These are phyloP conservation scores for Neonectria faginata DNA, from an alignment of 2,329 filamentous ascomycete species.

Conservation along the genomic window DNA sequence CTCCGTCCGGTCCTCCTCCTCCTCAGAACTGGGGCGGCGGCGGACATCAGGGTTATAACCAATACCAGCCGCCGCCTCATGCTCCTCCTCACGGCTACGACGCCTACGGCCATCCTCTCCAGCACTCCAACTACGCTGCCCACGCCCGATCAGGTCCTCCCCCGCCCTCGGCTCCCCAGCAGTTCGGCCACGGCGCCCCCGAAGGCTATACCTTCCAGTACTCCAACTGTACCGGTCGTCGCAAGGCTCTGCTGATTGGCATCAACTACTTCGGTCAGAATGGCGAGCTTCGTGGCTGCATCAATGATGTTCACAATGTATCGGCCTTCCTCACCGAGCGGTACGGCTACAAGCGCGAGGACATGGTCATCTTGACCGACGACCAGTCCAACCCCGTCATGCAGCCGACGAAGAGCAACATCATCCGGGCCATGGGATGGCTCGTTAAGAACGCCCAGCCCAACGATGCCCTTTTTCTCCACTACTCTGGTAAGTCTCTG, in stretches of 20 bases:
- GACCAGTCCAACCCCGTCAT: conserved; percentile 77
- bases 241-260: conserved; percentile 81
- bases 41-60: conserved; percentile 38
- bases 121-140: conserved; percentile 43
- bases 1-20: conserved; percentile 40
- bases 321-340: conserved; percentile 75
- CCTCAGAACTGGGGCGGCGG: conserved; percentile 34
- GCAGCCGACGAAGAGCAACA: conserved; percentile 81
- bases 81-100: conserved; percentile 59
- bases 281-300: conserved; percentile 79
- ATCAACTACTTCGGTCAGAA: conserved; percentile 84
- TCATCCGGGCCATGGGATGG: conserved; percentile 81
- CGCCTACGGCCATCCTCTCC: conserved; percentile 60
- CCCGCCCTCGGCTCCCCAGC: conserved; percentile 63
- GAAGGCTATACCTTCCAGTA: conserved; percentile 79
- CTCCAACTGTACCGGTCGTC: conserved; percentile 77
- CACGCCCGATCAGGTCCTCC: conserved; percentile 52
- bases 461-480: conserved; percentile 82
- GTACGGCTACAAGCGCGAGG: conserved; percentile 79
- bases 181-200: conserved; percentile 76
- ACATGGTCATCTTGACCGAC: conserved; percentile 84
- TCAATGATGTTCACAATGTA: conserved; percentile 85
- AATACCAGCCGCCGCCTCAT: conserved; percentile 50
- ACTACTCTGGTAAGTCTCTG: conserved; percentile 71
- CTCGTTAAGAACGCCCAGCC: conserved; percentile 76